Percentiles rank a stretch among this genome's conserved stretches.
Evolutionary conservation across 2,329 filamentous ascomycete species (phyloP).

Genomic region (Nemania abortiva): DNA sequence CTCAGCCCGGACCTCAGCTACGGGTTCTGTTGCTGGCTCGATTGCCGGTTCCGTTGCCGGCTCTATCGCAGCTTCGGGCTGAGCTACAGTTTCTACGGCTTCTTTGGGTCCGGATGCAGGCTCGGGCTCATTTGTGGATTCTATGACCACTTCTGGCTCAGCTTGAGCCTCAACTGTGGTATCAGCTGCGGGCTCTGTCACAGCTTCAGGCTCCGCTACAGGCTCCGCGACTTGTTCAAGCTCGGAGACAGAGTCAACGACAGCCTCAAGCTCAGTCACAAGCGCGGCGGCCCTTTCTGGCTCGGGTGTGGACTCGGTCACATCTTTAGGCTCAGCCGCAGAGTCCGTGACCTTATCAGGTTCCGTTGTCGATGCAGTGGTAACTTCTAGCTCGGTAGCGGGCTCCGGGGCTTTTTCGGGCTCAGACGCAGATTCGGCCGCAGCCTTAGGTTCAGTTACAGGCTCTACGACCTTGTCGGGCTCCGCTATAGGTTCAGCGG

Average conservation of each 20-base stretch:
- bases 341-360: neutral
- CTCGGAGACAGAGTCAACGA: no score
- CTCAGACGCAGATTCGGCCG: neutral
- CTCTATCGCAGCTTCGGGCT: no score
- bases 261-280: no score
- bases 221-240: neutral
- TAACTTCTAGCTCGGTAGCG: neutral
- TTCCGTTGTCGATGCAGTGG: neutral
- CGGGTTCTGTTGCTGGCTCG: no score
- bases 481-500: neutral
- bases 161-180: neutral
- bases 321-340: neutral
- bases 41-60: no score
- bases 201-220: neutral
- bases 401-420: neutral
- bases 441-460: slow-evolving; percentile 7
- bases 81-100: no score
- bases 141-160: neutral
- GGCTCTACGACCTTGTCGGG: neutral
- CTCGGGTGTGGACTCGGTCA: no score
- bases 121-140: no score
- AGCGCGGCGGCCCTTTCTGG: no score
- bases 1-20: no score
- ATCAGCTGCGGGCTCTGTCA: neutral
- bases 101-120: no score